Evolutionary conservation across 2,329 filamentous ascomycete genomes (phyloP).

Genomic region (Acephala macrosclerotiorum): DNA sequence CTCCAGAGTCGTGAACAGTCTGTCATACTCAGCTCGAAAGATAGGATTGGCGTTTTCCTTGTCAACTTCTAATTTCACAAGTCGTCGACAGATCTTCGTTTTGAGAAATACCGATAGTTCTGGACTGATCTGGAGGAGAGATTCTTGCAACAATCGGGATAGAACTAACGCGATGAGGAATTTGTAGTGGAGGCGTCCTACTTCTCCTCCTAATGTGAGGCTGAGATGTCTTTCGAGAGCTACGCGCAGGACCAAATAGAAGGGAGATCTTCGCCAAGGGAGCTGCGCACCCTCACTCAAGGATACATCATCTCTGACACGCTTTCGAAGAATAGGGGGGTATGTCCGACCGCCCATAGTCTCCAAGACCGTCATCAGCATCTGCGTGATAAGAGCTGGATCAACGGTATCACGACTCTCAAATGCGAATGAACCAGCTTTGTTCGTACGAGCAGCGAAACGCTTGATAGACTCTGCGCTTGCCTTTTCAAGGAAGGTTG

Average conservation of each 20-base stretch:
- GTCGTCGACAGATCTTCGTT: conserved; percentile 62
- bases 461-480: conserved; percentile 58
- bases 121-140: conserved; percentile 37
- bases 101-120: conserved; percentile 52
- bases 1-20: conserved; percentile 42
- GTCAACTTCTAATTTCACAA: conserved; percentile 63
- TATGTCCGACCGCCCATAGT: conserved; percentile 53
- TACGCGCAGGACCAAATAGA: conserved; percentile 70
- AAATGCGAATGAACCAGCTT: conserved; percentile 55
- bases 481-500: conserved; percentile 62
- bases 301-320: conserved; percentile 65
- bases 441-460: conserved; percentile 59
- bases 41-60: conserved; percentile 51
- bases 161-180: conserved; percentile 58
- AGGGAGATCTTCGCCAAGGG: conserved; percentile 70
- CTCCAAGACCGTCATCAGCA: conserved; percentile 68
- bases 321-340: conserved; percentile 57
- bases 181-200: conserved; percentile 62
- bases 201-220: conserved; percentile 46
- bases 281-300: conserved; percentile 52
- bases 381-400: conserved; percentile 63
- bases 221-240: conserved; percentile 59
- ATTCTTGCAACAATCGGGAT: conserved; percentile 53
- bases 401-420: conserved; percentile 65
- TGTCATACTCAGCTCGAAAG: conserved; percentile 46